Evolutionary conservation across 495 filamentous ascomycete species (phyloP).

Genomic region (Tuber melanosporum): DNA sequence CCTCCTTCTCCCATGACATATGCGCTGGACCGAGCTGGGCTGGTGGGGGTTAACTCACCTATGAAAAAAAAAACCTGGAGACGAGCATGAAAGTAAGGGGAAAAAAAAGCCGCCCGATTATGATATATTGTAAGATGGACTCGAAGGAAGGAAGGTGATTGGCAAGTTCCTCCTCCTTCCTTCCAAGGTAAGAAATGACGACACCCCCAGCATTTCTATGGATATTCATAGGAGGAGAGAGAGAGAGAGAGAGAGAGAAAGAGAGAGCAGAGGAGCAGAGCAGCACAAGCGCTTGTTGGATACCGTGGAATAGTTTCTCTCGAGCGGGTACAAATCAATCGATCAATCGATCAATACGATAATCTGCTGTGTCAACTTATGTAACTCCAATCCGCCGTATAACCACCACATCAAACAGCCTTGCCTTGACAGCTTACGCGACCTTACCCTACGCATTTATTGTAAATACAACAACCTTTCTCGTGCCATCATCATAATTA

Average conservation of each 20-base stretch:
- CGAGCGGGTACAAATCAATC: neutral
- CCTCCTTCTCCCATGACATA: neutral
- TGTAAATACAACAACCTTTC: neutral
- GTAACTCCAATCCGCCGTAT: neutral
- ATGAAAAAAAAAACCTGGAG: neutral
- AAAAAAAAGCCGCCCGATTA: neutral
- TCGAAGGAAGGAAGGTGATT: neutral
- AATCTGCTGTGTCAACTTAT: too few relatives aligned
- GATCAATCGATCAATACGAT: neutral
- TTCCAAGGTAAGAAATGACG: neutral
- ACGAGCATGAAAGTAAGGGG: neutral
- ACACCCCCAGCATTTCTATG: too few relatives aligned
- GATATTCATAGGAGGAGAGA: too few relatives aligned
- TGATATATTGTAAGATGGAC: neutral
- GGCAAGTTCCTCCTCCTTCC: neutral
- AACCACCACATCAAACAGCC: neutral
- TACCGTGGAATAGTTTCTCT: neutral
- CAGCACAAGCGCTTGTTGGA: neutral
- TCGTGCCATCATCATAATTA: neutral
- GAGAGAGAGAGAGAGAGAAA: neutral
- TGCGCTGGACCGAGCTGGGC: neutral
- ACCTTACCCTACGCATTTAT: neutral
- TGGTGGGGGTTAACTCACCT: neutral
- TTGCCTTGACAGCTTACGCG: neutral
- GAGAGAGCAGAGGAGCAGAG: too few relatives aligned